Conservation (phyloP, 1,284 basidiomycete genomes). For the Pterulicium gracile region DNA sequence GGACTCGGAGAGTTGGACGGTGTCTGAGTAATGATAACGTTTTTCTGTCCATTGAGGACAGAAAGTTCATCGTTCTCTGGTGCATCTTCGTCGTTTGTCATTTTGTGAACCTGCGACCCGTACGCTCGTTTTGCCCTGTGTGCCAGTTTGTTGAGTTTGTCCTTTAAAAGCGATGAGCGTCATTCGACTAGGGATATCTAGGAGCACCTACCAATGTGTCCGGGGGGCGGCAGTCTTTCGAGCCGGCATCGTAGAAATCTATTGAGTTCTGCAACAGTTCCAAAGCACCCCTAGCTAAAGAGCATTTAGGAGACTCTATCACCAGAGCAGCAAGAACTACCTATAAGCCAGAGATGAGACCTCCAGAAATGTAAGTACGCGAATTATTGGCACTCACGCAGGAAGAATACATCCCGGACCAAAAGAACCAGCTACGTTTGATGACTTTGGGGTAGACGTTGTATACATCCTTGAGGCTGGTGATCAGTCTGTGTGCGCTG, state of each 20-base stretch:
- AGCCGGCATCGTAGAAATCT: conserved; percentile 31
- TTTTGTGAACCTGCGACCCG: too few relatives aligned
- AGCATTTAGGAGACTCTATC: conserved; percentile 32
- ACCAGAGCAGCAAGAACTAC: conserved; percentile 36
- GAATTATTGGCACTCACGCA: conserved; percentile 25
- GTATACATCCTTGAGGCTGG: conserved; percentile 27
- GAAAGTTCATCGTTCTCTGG: conserved; percentile 21
- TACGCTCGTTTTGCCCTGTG: conserved; percentile 10
- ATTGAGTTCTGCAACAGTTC: conserved; percentile 26
- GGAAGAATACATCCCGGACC: conserved; percentile 38
- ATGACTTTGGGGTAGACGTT: conserved; percentile 23
- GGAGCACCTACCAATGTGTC: conserved; percentile 24
- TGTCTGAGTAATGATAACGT: conserved; percentile 22
- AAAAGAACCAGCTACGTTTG: conserved; percentile 36
- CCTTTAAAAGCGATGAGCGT: conserved; percentile 3
- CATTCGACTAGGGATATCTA: neutral
- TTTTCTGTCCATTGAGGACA: conserved; percentile 26
- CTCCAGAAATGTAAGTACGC: neutral
- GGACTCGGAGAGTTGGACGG: conserved; percentile 15
- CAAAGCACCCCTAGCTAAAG: conserved; percentile 28
- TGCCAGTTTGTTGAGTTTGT: conserved; percentile 8
- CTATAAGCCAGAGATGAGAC: conserved; percentile 17
- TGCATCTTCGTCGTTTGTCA: conserved; percentile 1
- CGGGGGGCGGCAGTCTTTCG: conserved; percentile 25
- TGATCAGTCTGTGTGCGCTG: conserved; percentile 31